Base-by-base conservation (phyloP, 2,329 filamentous ascomycete genomes). In the Trichoderma harzianum region DNA sequence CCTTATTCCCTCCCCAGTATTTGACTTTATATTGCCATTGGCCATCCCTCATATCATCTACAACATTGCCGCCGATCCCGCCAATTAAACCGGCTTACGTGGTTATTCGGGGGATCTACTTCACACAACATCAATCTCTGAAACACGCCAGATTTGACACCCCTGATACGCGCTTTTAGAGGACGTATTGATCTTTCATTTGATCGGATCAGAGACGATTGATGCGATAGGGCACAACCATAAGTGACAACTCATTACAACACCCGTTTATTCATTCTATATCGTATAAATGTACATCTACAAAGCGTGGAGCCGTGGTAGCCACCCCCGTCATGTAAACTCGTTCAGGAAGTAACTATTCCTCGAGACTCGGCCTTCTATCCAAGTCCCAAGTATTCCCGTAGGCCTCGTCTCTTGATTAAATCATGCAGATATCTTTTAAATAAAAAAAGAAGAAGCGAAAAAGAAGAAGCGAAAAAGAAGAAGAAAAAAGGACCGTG, bases 211-310 rank as follows among this genome's bases (percentile, higher is more conserved):
- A 51, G 18, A 21, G 21, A 43, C 12, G 34, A 28, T 34, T 53
- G 28, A 18, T 18, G 62, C 12, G 28, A 65, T 32, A 34, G 39
- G 28, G 16, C 47, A 36, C 66, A 39, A 21, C 28, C 36, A 51
- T 7, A 34, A 3, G 5, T 39, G 21, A 47, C 16, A 18, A n/a
- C 58, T 64, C 68, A 63, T 70, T 57, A 57, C 68, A 63, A 57
- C 58, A 70, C 26, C 68, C 21, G 32, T 70, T 53, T 70, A 68
- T 71, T 73, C 57, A 39, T 68, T 71, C 72, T 73, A 71, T 73
- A 73, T 70, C 72, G 51, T 72, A 65, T 69, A 71, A 69, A 60
- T 73, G 47, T 73, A 69, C 72, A 69, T 65, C 69, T 53, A 60
- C 36, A 60, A 65, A 57, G 64, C 53, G 62, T 63, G 58, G 32